phyloP scores from a whole-genome alignment of 257 asterid species.

The Apocynum venetum region DNA sequence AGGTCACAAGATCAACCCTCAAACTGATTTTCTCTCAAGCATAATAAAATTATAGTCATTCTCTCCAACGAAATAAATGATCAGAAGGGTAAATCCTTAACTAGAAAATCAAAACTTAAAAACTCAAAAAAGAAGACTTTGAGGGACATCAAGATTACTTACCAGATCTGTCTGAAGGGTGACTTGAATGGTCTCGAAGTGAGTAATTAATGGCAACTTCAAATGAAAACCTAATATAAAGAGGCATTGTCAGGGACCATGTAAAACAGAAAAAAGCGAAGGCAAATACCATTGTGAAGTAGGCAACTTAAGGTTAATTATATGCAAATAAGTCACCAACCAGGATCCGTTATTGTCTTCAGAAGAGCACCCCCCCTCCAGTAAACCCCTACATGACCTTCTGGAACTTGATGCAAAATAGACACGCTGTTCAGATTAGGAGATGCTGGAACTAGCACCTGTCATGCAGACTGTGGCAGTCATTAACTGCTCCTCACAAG shows the following conservation, averaged over 20 bases:
- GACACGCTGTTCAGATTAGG: slow-evolving; percentile 49
- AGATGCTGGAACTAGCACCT: slow-evolving; percentile 53
- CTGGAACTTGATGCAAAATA: slow-evolving; percentile 94
- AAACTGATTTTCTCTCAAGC: neutral
- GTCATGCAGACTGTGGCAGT: slow-evolving; percentile 29
- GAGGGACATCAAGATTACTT: slow-evolving; percentile 8
- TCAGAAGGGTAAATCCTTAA: neutral
- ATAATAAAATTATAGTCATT: neutral
- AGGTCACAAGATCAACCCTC: slow-evolving; percentile 1
- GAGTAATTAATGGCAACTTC: slow-evolving; percentile 82
- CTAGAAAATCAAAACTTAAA: neutral
- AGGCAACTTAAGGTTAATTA: neutral
- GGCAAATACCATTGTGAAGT: neutral
- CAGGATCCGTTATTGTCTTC: slow-evolving; percentile 73
- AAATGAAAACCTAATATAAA: slow-evolving; percentile 64
- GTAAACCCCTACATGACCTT: slow-evolving; percentile 96
- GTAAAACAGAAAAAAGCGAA: slow-evolving; percentile 10
- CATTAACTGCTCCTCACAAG: slow-evolving; percentile 4
- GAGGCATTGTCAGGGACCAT: slow-evolving; percentile 16
- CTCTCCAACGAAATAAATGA: neutral
- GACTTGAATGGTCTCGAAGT: slow-evolving; percentile 96
- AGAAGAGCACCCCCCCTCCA: slow-evolving; percentile 99
- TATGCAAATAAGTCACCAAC: slow-evolving; percentile 28
- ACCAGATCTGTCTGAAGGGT: slow-evolving; percentile 99
- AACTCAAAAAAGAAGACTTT: neutral